Evolutionary conservation across 768 basidiomycete genomes (phyloP).

Genomic region (Pholiota molesta): DNA sequence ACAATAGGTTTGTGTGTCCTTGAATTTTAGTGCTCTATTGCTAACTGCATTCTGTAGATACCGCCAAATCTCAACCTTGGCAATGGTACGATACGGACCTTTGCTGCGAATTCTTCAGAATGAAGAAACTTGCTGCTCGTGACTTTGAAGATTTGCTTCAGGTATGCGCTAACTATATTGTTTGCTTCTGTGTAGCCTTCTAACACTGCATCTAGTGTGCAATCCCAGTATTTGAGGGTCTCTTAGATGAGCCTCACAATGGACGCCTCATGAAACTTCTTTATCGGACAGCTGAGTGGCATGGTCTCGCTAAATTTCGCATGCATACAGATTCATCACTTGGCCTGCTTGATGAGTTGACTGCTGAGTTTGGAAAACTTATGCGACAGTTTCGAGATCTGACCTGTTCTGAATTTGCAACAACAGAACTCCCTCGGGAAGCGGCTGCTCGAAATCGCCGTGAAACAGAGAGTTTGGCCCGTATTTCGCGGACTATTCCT

Average conservation of each 20-base stretch:
- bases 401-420: constrained; percentile 30
- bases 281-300: constrained; percentile 33
- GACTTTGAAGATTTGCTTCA: constrained; percentile 12
- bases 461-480: background rate
- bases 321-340: constrained; percentile 32
- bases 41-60: constrained; percentile 18
- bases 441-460: constrained; percentile 29
- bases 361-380: constrained; percentile 28
- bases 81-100: constrained; percentile 6
- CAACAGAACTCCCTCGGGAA: constrained; percentile 42
- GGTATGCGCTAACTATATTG: background rate
- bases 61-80: constrained; percentile 28
- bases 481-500: background rate
- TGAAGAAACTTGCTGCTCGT: constrained; percentile 12
- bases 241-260: constrained; percentile 29
- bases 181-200: background rate
- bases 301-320: constrained; percentile 34
- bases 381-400: constrained; percentile 33
- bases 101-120: constrained; percentile 5
- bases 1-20: constrained; percentile 11
- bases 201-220: constrained; percentile 27
- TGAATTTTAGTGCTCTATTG: background rate
- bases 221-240: constrained; percentile 39
- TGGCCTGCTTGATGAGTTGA: constrained; percentile 26
- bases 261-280: constrained; percentile 26